These are phyloP conservation scores for Zalaria sp. DNA, from an alignment of 2,329 filamentous ascomycete species.

Conservation along the genomic window DNA sequence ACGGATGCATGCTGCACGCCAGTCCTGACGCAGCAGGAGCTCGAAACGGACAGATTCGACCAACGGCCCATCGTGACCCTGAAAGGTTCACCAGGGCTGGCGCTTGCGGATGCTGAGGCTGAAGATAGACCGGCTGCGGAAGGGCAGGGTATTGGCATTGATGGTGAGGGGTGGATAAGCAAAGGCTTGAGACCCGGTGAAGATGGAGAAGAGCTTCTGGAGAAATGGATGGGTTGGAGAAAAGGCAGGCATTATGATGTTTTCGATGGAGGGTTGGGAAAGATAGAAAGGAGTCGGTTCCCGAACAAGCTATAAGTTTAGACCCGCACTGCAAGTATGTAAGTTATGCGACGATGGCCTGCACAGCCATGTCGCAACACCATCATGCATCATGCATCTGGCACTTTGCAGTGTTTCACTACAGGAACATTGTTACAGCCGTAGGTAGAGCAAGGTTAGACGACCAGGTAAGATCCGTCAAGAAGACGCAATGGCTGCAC, in stretches of 20 bases:
- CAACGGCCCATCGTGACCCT: constrained; percentile 59
- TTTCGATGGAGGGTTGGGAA: constrained; percentile 45
- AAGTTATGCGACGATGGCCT: too few species aligned
- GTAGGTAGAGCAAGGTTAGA: too few species aligned
- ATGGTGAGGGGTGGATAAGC: constrained; percentile 54
- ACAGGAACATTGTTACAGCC: too few species aligned
- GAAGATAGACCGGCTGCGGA: constrained; percentile 24
- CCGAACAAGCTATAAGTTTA: too few species aligned
- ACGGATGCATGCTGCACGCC: constrained; percentile 91
- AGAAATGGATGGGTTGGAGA: constrained; percentile 64
- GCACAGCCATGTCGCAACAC: too few species aligned
- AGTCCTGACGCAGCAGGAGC: constrained; percentile 60
- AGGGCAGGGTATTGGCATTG: constrained; percentile 51
- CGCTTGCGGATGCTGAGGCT: constrained; percentile 37
- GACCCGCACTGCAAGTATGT: too few species aligned
- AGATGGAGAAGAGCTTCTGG: constrained; percentile 57
- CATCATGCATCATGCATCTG: too few species aligned
- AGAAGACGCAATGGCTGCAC: too few species aligned
- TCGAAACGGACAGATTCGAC: constrained; percentile 51
- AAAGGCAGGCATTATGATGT: constrained; percentile 58
- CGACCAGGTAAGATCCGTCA: too few species aligned
- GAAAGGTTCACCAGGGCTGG: constrained; percentile 52
- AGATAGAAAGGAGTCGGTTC: constrained; percentile 3
- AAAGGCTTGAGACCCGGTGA: constrained; percentile 48
- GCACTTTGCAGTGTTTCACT: too few species aligned